Conservation (phyloP, 208 protist species). For the Trypanosomatidae sp. region DNA sequence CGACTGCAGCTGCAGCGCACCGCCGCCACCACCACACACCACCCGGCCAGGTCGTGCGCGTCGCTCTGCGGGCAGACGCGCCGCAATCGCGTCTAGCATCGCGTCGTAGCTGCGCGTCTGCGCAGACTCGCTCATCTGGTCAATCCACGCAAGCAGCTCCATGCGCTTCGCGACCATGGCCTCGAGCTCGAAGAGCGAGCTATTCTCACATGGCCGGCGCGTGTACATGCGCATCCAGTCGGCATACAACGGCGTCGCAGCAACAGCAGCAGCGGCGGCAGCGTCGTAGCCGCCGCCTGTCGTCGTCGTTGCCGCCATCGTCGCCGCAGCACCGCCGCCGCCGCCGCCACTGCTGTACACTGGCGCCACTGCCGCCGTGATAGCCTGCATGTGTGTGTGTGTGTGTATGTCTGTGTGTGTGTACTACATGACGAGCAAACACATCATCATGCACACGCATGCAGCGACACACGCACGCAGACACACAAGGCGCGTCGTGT, state of each 20-base stretch:
- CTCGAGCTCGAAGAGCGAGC: conserved; percentile 70
- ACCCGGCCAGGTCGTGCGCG: conserved; percentile 4
- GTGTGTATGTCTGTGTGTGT: too few species aligned
- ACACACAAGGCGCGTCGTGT: too few species aligned
- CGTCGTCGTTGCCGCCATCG: not conserved
- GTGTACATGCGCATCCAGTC: conserved; percentile 78
- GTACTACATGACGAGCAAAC: too few species aligned
- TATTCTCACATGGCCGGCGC: conserved; percentile 34
- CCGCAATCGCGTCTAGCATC: conserved; percentile 51
- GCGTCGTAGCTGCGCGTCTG: conserved; percentile 29
- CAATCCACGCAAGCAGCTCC: conserved; percentile 80
- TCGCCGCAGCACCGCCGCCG: not conserved
- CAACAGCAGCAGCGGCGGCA: not conserved
- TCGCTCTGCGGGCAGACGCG: conserved; percentile 41
- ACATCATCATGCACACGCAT: too few species aligned
- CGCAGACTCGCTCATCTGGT: conserved; percentile 59
- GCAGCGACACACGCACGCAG: too few species aligned
- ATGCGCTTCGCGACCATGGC: conserved; percentile 78
- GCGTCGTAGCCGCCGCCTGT: too few species aligned
- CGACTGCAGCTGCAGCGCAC: too few species aligned
- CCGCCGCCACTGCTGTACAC: too few species aligned
- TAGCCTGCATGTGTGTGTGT: too few species aligned
- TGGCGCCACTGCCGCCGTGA: too few species aligned
- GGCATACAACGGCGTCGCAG: not conserved
- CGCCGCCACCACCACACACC: conserved; percentile 2